Base-by-base conservation (phyloP, 2,329 filamentous ascomycete species). In the Colletotrichum sp. region DNA sequence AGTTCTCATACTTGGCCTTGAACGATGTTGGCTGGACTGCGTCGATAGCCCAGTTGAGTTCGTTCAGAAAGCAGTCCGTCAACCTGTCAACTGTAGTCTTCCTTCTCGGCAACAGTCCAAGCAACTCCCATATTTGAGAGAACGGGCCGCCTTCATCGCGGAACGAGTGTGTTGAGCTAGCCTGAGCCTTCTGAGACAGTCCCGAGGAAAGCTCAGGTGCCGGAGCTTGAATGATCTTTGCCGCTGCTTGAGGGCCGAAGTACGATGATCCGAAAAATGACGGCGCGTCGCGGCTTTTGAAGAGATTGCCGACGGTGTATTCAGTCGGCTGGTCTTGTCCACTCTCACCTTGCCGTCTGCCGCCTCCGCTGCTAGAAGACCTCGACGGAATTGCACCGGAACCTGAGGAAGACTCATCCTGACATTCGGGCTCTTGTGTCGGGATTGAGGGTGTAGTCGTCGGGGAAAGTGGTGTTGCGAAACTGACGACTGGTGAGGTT, bases 111-210 rank as follows among this genome's bases (percentile, higher is more conserved):
- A 87, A 76, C 2, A 83, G 75, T 0, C 85, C 85, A 6, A 87
- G 79, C 2, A 87, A 77, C 63, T 87, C 85, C 85, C 85, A 87
- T 15, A 86, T 83, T 57, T 86, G 85, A 5, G 83, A 85, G 36
- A 80, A 80, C 0, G 79, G 79, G 0, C 79, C 77, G n/a, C 77
- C 78, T 6, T 80, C 79, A 8, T 76, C 70, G 2, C 73, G 64
- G 64, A 76, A 76, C 1, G 64, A 69, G 3, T 76, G 73, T 19
- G 73, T 76, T 22, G 73, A 73, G 29, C 78, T 73, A 5, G 77
- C 76, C 16, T 79, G 65, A 30, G 74, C 57, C 70, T 81, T 77
- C 77, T 80, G 29, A 71, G 77, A 25, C 74, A 78, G 16, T 69
- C 81, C 57, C 79, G 76, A 69, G 78, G 81, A 36, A 69, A 81